Evolutionary conservation across 805 yeast genomes (phyloP), one percentile per base, ranked within the genome.

Genomic region (Metschnikowia proteae): DNA sequence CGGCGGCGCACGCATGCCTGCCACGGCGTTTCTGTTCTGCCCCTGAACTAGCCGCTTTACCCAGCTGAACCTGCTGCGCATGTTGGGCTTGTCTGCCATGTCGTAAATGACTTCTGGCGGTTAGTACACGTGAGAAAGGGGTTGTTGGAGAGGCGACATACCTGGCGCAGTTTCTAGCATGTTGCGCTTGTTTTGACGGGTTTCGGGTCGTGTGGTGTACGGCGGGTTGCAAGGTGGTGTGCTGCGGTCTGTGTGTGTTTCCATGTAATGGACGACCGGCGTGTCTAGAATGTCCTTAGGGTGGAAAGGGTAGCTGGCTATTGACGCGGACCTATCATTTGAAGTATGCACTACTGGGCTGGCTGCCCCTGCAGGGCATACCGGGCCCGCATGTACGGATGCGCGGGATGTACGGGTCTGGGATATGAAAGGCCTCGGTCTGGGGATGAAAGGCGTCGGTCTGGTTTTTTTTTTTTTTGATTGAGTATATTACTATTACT

Each of bases 21-120:
- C 42, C 11, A 46, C 37, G 31, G 37, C 37, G 46, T 28, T 31
- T 41, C 66, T 59, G 45, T 53, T 61, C 38, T 59, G 72, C 36
- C 72, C 70, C 51, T 69, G 73, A 62, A 70, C 70, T 30, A 70
- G 64, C 37, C 75, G 56, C 45, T 60, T 62, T n/a, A 70, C 75
- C 75, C 75, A 70, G 17, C 68, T 62, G 49, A 70, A 70, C 25
- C 74, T 58, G 45, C 66, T 64, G 26, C 63, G 58, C 29, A 59
- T 52, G 34, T 65, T 65, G 33, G 70, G 63, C 55, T 57, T 65
- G 41, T 65, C 69, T 28, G 50, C 41, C 33, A 46, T 35, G 23
- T 48, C 47, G 37, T 47, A 38, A 17, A 45, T 47, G n/a, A 43
- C 54, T 31, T 41, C 46, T 37, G 51, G 46, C 22, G 30, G 29